Conservation (phyloP, 768 basidiomycete genomes). For the Chlorophyllum brunneum region DNA sequence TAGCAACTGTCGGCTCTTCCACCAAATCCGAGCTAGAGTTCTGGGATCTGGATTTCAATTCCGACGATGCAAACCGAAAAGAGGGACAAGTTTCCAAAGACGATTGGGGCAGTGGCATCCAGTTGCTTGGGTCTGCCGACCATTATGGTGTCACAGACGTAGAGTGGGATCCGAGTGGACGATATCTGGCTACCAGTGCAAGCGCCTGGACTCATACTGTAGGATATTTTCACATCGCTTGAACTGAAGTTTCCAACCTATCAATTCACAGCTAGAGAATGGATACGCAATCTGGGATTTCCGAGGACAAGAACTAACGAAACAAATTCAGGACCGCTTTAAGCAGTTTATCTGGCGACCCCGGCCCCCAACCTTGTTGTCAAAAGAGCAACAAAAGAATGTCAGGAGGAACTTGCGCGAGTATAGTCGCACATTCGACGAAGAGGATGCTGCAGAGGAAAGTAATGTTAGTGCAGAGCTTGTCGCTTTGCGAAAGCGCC, state of each 20-base stretch:
- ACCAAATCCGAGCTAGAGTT: slow-evolving; percentile 97
- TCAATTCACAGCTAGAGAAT: slow-evolving; percentile 74
- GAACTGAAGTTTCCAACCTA: background rate
- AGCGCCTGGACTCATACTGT: slow-evolving; percentile 96
- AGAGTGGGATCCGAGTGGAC: slow-evolving; percentile 97
- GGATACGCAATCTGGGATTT: slow-evolving; percentile 98
- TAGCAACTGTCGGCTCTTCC: slow-evolving; percentile 93
- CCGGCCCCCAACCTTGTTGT: slow-evolving; percentile 82
- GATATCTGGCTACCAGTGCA: slow-evolving; percentile 89
- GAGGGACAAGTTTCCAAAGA: slow-evolving; percentile 51
- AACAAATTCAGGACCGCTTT: slow-evolving; percentile 88
- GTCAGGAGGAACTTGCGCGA: slow-evolving; percentile 89
- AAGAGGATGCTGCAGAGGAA: slow-evolving; percentile 95
- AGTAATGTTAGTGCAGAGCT: slow-evolving; percentile 93
- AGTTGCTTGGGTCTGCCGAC: slow-evolving; percentile 81
- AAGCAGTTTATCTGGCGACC: slow-evolving; percentile 99
- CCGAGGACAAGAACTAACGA: slow-evolving; percentile 92
- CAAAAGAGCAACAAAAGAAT: slow-evolving; percentile 82
- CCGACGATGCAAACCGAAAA: slow-evolving; percentile 48
- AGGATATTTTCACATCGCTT: slow-evolving; percentile 14
- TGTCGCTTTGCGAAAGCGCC: slow-evolving; percentile 81
- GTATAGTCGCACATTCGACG: slow-evolving; percentile 89
- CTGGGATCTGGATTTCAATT: slow-evolving; percentile 95
- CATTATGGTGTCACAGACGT: slow-evolving; percentile 98
- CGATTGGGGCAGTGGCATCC: slow-evolving; percentile 86